Base-by-base conservation (phyloP, 1,284 basidiomycete species). In the Butyriboletus appendiculatus region DNA sequence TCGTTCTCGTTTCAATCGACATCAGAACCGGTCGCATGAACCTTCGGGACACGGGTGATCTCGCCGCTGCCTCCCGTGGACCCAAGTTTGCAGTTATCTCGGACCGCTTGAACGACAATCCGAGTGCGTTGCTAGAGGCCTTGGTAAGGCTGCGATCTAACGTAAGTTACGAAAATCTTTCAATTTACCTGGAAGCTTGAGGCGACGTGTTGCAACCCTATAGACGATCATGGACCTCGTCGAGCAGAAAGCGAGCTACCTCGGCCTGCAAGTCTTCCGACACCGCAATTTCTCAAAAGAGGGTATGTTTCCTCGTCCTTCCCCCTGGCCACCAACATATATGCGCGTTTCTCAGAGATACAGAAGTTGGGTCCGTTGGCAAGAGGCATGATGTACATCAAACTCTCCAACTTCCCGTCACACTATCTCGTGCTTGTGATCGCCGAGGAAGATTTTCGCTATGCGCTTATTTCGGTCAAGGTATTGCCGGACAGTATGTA, bases 381-480 rank as follows among this genome's bases (percentile, higher is more conserved):
- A 11, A 81, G 80, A 41, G 80, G 77, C 26, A 78, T 70, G 45
- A 74, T 92, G 33, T 92, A 84, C 67, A 85, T 92, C 56, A 84
- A 86, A 60, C 78, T 93, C 15, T 69, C 82, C 38, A 85, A 79
- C 59, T 90, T 86, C 64, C 84, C 84, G 0, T 76, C 75, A 35
- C 84, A 92, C 64, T 92, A 91, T 65, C 81, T 92, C 20, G 88
- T 92, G 12, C 76, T 89, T 38, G 84, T 88, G 44, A 86, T 93
- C 59, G 86, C 86, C 0, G 88, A 91, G 62, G 81, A 85, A 47
- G 80, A 85, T 49, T 87, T 91, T 64, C 82, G 82, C 45, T 92
- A 86, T 64, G 92, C 90, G 4, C 79, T 92, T 35, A 88, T 91
- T 53, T 83, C 79, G 15, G 83, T 82, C 41, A 76, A 77, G 60